These are phyloP conservation scores for Aspergillus glaucus DNA, from an alignment of 2,329 filamentous ascomycete genomes.

Conservation along the genomic window DNA sequence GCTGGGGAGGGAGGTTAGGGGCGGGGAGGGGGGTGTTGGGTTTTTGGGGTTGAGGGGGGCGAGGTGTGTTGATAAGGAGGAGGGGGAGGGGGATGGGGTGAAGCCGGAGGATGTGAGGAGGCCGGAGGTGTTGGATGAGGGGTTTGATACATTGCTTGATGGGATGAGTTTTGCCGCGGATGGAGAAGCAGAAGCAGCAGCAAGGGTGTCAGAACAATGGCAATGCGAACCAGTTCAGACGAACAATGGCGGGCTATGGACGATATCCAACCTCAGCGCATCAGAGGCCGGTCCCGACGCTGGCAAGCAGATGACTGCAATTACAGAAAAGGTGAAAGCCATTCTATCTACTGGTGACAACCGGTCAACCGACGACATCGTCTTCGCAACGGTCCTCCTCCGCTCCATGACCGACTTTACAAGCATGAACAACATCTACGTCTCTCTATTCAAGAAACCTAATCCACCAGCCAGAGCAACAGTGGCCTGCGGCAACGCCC, in stretches of 20 bases:
- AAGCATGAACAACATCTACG: slow-evolving; percentile 68
- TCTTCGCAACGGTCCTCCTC: slow-evolving; percentile 59
- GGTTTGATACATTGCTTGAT: slow-evolving; percentile 46
- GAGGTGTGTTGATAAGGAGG: slow-evolving; percentile 45
- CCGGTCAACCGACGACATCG: slow-evolving; percentile 32
- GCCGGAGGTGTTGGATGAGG: slow-evolving; percentile 61
- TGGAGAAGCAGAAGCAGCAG: neutral
- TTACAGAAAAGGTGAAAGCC: slow-evolving; percentile 12
- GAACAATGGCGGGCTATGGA: slow-evolving; percentile 23
- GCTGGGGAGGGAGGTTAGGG: slow-evolving; percentile 48
- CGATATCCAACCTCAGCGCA: slow-evolving; percentile 33
- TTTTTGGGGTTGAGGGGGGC: slow-evolving; percentile 61
- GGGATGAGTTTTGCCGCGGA: slow-evolving; percentile 7
- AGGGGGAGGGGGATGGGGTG: slow-evolving; percentile 9
- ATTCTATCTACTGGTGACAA: slow-evolving; percentile 17
- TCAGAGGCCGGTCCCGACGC: slow-evolving; percentile 34
- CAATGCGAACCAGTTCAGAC: slow-evolving; percentile 13
- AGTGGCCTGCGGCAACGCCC: slow-evolving; percentile 63
- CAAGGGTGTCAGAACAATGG: slow-evolving; percentile 4
- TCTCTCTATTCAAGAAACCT: slow-evolving; percentile 63
- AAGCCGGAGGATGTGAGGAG: slow-evolving; percentile 32
- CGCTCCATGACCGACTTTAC: slow-evolving; percentile 75
- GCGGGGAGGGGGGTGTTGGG: slow-evolving; percentile 70
- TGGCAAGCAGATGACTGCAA: slow-evolving; percentile 34
- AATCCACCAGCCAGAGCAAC: slow-evolving; percentile 84